Conservation (phyloP, 352 stramenopile species). For the Phytophthora sansomeana region DNA sequence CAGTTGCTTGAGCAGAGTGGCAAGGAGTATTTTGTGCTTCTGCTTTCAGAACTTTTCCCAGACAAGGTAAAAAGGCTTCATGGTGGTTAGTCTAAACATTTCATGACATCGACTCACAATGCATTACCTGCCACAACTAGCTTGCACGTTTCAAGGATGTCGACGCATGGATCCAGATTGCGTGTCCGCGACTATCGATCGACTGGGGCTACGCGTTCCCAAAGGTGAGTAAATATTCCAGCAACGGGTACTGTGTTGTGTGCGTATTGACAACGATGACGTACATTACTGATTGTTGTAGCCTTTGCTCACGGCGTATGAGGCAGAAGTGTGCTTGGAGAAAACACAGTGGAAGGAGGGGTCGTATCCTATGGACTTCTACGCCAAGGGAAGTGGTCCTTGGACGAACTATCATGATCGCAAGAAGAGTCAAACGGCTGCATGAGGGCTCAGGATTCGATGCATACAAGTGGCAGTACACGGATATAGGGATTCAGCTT, state of each 20-base stretch:
- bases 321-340: conserved; percentile 96
- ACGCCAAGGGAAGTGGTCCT: conserved; percentile 94
- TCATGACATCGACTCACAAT: conserved; percentile 2
- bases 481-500: conserved; percentile 20
- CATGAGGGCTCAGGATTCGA: conserved; percentile 1
- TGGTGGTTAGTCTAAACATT: not conserved
- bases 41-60: conserved; percentile 98
- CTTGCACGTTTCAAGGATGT: conserved; percentile 88
- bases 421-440: conserved; percentile 36
- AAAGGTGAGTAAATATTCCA: conserved; percentile 57
- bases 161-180: conserved; percentile 99
- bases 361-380: conserved; percentile 99
- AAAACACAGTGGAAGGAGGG: conserved; percentile 86
- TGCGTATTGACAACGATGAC: not conserved
- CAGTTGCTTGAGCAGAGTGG: conserved; percentile 83
- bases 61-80: conserved; percentile 63
- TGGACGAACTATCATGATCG: conserved; percentile 98
- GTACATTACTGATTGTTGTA: conserved; percentile 23
- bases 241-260: no score
- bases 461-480: not conserved
- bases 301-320: conserved; percentile 97
- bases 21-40: conserved; percentile 95
- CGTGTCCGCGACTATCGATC: conserved; percentile 98
- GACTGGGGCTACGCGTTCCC: conserved; percentile 99
- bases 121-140: conserved; percentile 44